Evolutionary conservation across 768 basidiomycete genomes (phyloP).

Genomic region (Amanita jacksonii): DNA sequence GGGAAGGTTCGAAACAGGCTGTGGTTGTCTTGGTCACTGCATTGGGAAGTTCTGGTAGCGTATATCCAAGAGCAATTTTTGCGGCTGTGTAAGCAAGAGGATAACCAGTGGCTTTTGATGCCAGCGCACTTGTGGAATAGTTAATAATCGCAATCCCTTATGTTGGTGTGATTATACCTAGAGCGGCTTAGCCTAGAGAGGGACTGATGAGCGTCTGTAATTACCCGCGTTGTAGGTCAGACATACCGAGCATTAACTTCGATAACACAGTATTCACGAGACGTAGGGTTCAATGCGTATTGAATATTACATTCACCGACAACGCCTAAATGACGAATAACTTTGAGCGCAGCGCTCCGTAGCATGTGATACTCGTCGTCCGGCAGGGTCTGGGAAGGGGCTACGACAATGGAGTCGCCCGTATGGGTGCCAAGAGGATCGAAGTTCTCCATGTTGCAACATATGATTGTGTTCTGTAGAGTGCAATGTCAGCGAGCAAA

Average conservation of each 20-base stretch:
- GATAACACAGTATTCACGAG: conserved; percentile 94
- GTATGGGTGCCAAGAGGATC: conserved; percentile 99
- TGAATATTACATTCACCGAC: conserved; percentile 97
- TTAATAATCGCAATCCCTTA: background rate
- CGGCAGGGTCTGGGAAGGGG: conserved; percentile 94
- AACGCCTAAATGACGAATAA: conserved; percentile 84
- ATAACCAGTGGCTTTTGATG: conserved; percentile 98
- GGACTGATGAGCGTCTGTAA: conserved; percentile 1
- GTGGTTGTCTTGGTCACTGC: conserved; percentile 99
- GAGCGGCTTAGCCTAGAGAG: conserved; percentile 63
- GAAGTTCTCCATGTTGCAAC: conserved; percentile 99
- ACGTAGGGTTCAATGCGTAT: conserved; percentile 91
- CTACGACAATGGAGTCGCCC: conserved; percentile 98
- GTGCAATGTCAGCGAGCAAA: conserved; percentile 10
- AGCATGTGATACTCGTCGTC: conserved; percentile 99
- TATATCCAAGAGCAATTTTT: conserved; percentile 96
- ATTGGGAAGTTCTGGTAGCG: conserved; percentile 95
- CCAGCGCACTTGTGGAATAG: conserved; percentile 61
- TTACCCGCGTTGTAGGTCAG: conserved; percentile 6
- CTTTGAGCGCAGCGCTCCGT: conserved; percentile 94
- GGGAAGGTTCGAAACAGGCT: conserved; percentile 96
- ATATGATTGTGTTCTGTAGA: conserved; percentile 91
- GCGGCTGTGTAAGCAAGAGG: conserved; percentile 98
- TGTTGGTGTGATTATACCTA: conserved; percentile 31
- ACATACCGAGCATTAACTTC: conserved; percentile 89